Evolutionary conservation across 352 stramenopile genomes (phyloP).

Genomic region (Pythium utonaiense): DNA sequence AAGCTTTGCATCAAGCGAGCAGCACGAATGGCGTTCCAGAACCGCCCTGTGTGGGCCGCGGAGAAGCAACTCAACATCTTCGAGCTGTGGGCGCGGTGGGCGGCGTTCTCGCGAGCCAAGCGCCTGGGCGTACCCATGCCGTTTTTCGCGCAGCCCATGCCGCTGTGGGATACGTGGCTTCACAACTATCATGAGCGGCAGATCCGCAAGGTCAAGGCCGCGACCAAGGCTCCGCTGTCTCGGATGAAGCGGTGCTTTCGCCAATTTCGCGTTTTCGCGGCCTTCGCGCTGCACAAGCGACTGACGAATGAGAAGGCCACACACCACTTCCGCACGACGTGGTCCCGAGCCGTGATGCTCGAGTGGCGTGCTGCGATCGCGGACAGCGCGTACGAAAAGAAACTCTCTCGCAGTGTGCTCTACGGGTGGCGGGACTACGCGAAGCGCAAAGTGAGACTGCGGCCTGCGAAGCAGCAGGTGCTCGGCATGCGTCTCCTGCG

Average conservation of each 20-base stretch:
- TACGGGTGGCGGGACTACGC: conserved; percentile 31
- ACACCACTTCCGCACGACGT: conserved; percentile 15
- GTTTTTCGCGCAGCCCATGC: conserved; percentile 35
- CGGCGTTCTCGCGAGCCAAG: conserved; percentile 50
- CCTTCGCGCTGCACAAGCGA: conserved; percentile 17
- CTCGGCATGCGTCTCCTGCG: conserved; percentile 12
- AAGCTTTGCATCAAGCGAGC: conserved; percentile 75
- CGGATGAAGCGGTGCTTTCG: conserved; percentile 48
- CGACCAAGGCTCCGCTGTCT: conserved; percentile 42
- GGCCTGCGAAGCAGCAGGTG: conserved; percentile 36
- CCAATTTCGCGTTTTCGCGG: conserved; percentile 30
- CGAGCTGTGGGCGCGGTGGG: conserved; percentile 63
- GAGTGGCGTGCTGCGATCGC: conserved; percentile 54
- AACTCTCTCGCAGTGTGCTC: conserved; percentile 30
- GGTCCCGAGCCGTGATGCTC: conserved; percentile 22
- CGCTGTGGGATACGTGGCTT: conserved; percentile 71
- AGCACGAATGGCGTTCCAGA: conserved; percentile 51
- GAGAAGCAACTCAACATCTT: conserved; percentile 66
- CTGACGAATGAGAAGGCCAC: conserved; percentile 16
- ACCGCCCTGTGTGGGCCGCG: conserved; percentile 45
- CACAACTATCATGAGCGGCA: conserved; percentile 77
- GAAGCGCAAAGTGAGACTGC: conserved; percentile 30
- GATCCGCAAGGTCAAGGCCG: conserved; percentile 65
- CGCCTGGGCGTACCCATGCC: conserved; percentile 45
- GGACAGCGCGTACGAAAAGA: conserved; percentile 40